Evolutionary conservation across 441 rosid genomes (phyloP), one percentile per base, ranked within the genome.

Genomic region (Mallotus japonicus): DNA sequence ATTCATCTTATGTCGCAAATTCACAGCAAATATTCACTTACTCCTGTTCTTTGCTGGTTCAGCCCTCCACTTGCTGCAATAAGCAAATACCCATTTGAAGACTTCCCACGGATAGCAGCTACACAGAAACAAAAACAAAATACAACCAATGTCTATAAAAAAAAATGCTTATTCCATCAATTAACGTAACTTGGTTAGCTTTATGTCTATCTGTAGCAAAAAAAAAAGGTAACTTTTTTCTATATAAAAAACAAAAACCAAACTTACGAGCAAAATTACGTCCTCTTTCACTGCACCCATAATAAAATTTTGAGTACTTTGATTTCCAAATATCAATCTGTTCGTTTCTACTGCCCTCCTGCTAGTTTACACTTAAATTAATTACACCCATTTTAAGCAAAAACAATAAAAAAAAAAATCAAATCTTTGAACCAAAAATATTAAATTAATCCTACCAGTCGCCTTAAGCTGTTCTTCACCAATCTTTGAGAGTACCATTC

Each of bases 31-130:
- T 37, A 37, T 81, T 62, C 66, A 86, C 98, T 91, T 84, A 95
- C 99, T 82, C 99, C 98, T 57, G 97, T 95, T 84, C 98, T 90
- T 88, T 93, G 97, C 84, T 95, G 99, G 80, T 95, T 95, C 62
- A 95, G 79, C 70, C 99, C 97, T 72, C 99, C 98, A 83, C 99
- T 95, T 70, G 98, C 90, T 54, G 94, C 97, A 78, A 95, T 89
- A 70, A 93, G 98, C 87, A 93, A 82, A 90, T 93, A 95, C 28
- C 98, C 99, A 85, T 89, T 91, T 22, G 98, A 93, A 14, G 81
- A 77, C 19, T 71, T 80, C 78, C 86, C 90, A 56, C 72, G 88
- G 71, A 68, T 75, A 64, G 89, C 95, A 89, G 88, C 98, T 95
- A 82, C 68, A 75, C n/a, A 51, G 47, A 65, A 76, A 71, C 61